A percentile compares a stretch with the other conserved stretches of the same genome.
These are phyloP conservation scores for Neurospora sublineolata DNA, from an alignment of 495 filamentous ascomycete species.

Conservation along the genomic window DNA sequence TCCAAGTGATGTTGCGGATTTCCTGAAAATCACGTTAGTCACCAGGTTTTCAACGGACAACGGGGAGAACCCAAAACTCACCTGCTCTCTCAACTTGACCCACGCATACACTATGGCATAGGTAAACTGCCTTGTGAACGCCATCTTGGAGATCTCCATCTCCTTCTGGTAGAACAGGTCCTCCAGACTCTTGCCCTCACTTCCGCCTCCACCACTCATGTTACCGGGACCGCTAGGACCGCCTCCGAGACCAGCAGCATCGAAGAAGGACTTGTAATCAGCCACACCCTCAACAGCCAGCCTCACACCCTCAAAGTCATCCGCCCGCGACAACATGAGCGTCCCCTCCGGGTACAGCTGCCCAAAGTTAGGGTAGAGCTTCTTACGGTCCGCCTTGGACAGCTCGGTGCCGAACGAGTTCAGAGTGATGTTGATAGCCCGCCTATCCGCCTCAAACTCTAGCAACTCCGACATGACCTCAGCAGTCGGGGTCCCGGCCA, in stretches of 20 bases:
- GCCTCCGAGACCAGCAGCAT: conserved; percentile 75
- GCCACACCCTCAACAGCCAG: conserved; percentile 81
- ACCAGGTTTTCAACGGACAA: neutral
- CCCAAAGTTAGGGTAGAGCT: conserved; percentile 90
- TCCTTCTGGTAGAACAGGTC: conserved; percentile 99
- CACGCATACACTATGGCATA: conserved; percentile 92
- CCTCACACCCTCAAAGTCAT: conserved; percentile 86
- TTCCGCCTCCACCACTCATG: conserved; percentile 63
- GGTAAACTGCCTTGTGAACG: conserved; percentile 94
- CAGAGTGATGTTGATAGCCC: conserved; percentile 97
- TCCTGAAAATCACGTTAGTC: conserved; percentile 46
- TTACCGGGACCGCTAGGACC: conserved; percentile 64
- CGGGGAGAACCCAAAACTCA: conserved; percentile 29
- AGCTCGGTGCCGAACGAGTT: conserved; percentile 99
- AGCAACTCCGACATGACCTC: conserved; percentile 93
- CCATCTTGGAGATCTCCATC: conserved; percentile 91
- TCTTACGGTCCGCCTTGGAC: conserved; percentile 84
- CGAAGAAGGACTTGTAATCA: conserved; percentile 92
- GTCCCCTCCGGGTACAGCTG: conserved; percentile 87
- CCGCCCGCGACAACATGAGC: conserved; percentile 86
- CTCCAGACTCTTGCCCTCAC: conserved; percentile 82
- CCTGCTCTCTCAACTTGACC: conserved; percentile 96
- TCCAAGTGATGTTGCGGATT: conserved; percentile 99
- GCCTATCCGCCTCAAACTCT: conserved; percentile 90
- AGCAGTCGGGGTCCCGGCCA: conserved; percentile 76